Conservation (phyloP, 2,329 filamentous ascomycete genomes). For the Cercospora sp. region DNA sequence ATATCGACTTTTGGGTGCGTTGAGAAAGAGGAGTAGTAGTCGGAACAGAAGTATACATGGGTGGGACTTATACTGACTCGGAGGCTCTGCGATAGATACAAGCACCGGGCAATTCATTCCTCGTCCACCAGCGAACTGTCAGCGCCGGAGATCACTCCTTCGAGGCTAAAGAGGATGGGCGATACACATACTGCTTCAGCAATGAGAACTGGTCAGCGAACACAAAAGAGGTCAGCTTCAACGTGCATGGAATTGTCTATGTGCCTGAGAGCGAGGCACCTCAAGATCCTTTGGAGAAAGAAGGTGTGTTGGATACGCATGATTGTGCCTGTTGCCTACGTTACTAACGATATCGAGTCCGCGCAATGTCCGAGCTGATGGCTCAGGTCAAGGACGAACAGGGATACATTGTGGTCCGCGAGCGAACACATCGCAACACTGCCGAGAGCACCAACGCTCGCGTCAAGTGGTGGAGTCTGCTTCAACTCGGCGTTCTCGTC, state of each 20-base stretch:
- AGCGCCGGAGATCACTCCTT: conserved; percentile 94
- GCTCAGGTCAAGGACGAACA: conserved; percentile 97
- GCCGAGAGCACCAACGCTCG: conserved; percentile 96
- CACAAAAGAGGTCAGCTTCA: conserved; percentile 98
- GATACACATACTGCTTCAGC: conserved; percentile 96
- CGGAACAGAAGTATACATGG: background rate
- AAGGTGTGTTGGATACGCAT: conserved; percentile 61
- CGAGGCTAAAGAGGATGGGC: conserved; percentile 79
- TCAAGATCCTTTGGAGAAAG: conserved; percentile 83
- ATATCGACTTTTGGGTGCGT: conserved; percentile 96
- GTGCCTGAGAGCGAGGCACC: conserved; percentile 83
- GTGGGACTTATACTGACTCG: conserved; percentile 15
- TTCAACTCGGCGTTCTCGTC: conserved; percentile 84
- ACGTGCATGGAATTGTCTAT: conserved; percentile 98
- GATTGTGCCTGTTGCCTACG: background rate
- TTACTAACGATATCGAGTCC: conserved; percentile 58
- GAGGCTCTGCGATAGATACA: conserved; percentile 60
- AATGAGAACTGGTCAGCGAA: conserved; percentile 97
- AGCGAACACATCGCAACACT: conserved; percentile 95
- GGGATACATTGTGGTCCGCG: conserved; percentile 90
- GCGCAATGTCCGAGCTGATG: conserved; percentile 78
- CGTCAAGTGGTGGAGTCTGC: conserved; percentile 99
- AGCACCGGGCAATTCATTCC: conserved; percentile 73
- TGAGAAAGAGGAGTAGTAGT: background rate
- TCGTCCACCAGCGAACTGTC: conserved; percentile 76